These are phyloP conservation scores for Blastosporella zonata DNA, from an alignment of 1,284 basidiomycete genomes.

Conservation along the genomic window DNA sequence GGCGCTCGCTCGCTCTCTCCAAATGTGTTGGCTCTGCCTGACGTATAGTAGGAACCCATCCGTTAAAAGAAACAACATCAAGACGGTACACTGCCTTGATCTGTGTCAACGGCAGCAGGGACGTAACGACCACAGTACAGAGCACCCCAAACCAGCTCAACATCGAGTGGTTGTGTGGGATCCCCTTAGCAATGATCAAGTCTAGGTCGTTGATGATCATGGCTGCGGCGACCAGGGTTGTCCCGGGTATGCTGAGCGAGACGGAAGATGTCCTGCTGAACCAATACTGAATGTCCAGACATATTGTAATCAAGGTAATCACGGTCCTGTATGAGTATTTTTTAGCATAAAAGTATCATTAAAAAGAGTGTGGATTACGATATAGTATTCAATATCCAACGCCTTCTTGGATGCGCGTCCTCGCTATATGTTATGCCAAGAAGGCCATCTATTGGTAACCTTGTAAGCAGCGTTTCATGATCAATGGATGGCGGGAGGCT, in stretches of 20 bases:
- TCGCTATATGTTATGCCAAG: conserved; percentile 20
- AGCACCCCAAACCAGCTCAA: conserved; percentile 7
- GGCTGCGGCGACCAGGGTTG: conserved; percentile 14
- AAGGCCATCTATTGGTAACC: conserved; percentile 19
- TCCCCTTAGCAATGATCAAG: not conserved
- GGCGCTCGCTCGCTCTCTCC: conserved; percentile 26
- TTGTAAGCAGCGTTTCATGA: not conserved
- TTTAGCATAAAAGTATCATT: not conserved
- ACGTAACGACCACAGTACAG: conserved; percentile 3
- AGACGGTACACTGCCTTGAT: conserved; percentile 23
- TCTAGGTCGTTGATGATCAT: conserved; percentile 11
- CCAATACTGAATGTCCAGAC: conserved; percentile 27
- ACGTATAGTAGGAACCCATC: conserved; percentile 20
- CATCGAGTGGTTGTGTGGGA: conserved; percentile 1
- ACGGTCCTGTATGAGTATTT: not conserved
- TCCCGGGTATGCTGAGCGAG: conserved; percentile 27
- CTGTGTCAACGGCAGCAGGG: conserved; percentile 18
- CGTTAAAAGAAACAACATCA: conserved; percentile 21
- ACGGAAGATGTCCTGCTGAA: conserved; percentile 26
- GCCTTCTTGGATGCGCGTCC: conserved; percentile 23
- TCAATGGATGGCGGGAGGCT: conserved; percentile 5
- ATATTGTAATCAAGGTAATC: conserved; percentile 2
- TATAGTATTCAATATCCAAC: conserved; percentile 5
- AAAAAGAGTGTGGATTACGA: not conserved
- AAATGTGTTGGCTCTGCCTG: conserved; percentile 20